Percentiles rank a stretch among this genome's conserved stretches.
Evolutionary conservation across 495 filamentous ascomycete species (phyloP).

Genomic region (Massariosphaeria phaeospora): DNA sequence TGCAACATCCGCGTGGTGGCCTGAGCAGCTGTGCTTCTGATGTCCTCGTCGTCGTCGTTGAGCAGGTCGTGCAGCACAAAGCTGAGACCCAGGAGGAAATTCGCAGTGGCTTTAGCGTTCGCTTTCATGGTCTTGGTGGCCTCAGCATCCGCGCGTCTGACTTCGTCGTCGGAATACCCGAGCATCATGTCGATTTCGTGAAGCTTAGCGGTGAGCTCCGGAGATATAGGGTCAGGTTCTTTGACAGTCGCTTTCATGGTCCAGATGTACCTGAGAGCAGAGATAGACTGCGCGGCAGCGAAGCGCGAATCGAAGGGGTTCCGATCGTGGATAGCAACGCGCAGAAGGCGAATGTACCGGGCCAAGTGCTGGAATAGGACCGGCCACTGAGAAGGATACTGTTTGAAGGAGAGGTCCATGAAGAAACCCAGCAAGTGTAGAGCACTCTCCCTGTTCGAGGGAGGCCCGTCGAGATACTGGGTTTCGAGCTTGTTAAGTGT

Average conservation of each 20-base stretch:
- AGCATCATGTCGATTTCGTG: too few relatives aligned
- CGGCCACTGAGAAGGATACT: background rate
- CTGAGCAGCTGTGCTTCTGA: slow-evolving; percentile 60
- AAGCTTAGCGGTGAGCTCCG: too few relatives aligned
- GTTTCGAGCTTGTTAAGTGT: slow-evolving; percentile 14
- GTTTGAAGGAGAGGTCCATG: slow-evolving; percentile 12
- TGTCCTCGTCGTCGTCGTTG: slow-evolving; percentile 87
- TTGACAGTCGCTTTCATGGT: too few relatives aligned
- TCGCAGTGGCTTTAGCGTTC: background rate
- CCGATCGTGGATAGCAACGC: slow-evolving; percentile 9
- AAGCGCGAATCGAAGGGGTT: slow-evolving; percentile 28
- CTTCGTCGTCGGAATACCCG: too few relatives aligned
- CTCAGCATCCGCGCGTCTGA: too few relatives aligned
- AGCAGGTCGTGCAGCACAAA: slow-evolving; percentile 58
- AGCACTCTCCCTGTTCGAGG: slow-evolving; percentile 19
- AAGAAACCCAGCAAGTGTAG: slow-evolving; percentile 21
- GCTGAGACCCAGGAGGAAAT: slow-evolving; percentile 17
- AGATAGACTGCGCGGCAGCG: slow-evolving; percentile 26
- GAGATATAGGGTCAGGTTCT: too few relatives aligned
- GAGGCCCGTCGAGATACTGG: slow-evolving; percentile 14
- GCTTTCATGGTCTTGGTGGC: too few relatives aligned
- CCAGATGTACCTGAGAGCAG: slow-evolving; percentile 14
- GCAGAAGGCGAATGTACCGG: slow-evolving; percentile 12
- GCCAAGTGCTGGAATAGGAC: background rate
- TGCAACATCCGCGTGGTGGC: slow-evolving; percentile 43